Base-by-base conservation (phyloP, 2,329 filamentous ascomycete genomes). In the Cordyceps cateniannulata region DNA sequence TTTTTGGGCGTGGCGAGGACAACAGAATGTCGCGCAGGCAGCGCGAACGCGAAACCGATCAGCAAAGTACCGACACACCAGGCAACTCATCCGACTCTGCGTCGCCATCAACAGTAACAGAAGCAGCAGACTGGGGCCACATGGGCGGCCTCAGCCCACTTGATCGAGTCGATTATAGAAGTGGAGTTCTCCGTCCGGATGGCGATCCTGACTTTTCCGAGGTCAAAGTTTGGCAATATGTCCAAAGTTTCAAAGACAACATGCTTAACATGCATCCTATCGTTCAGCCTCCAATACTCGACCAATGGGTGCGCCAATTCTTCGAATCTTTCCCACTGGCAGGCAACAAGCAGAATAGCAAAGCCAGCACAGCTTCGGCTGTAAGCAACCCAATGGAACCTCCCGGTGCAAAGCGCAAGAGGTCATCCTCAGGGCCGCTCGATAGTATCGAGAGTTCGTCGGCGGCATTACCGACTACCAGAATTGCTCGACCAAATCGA, bases 1-100 rank as follows among this genome's bases (percentile, higher is more conserved):
- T 93, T 2, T 92, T 89, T 72, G 91, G 91, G 1, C 84, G 87
- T 63, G 92, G 92, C 3, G 91, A 96, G 73, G 90, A 89, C 35
- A 77, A 82, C 27, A 86, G 87, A 66, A 77, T 79, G 25, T 82
- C 82, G 49, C 78, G 82, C 27, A 76, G 73, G 9, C 75, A 78
- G 35, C 76, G 74, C 60, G 76, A 78, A 67, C 55, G 67, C 18
- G 49, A 60, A 32, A 66, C 72, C 25, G 73, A 75, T 16, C 70
- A 76, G 47, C 77, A 74, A 20, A 71, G 68, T 6, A 55, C 74
- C n/a, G 77, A 77, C 32, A 74, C 76, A 57, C 69, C 72, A 12
- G 78, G 81, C 52, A 82, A 84, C 60, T 74, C 76, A 32, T 80
- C 81, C 2, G 79, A 85, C 38, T 77, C 77, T 25, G 75, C 79